Conservation (phyloP, 176 grass and related monocot genomes). For the Phoenix roebelenii region DNA sequence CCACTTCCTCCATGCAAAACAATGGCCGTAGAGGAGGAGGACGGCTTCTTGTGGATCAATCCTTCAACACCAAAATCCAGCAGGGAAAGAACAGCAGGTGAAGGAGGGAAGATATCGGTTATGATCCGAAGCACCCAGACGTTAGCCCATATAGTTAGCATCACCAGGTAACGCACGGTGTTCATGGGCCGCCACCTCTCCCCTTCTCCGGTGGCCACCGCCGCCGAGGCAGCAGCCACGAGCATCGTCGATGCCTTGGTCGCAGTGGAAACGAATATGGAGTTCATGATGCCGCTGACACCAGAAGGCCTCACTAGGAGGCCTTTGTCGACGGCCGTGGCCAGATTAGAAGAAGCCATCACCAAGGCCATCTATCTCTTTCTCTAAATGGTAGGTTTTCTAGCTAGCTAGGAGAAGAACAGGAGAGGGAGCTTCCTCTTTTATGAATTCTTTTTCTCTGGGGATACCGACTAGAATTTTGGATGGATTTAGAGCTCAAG, state of each 20-base stretch:
- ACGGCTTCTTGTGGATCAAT: slow-evolving; percentile 3
- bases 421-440: no score
- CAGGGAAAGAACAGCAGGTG: background rate
- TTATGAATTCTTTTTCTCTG: no score
- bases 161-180: slow-evolving; percentile 14
- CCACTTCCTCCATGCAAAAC: slow-evolving; percentile 4
- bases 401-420: no score
- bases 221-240: slow-evolving; percentile 18
- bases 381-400: no score
- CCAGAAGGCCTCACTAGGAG: no score
- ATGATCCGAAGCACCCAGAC: slow-evolving; percentile 21
- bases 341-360: no score
- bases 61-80: slow-evolving; percentile 10
- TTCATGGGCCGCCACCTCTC: slow-evolving; percentile 17
- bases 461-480: no score
- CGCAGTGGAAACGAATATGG: slow-evolving; percentile 9
- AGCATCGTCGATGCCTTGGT: slow-evolving; percentile 27
- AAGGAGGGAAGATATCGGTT: slow-evolving; percentile 15
- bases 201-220: slow-evolving; percentile 4
- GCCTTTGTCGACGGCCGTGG: no score
- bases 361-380: no score
- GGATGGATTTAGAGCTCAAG: no score
- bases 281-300: background rate
- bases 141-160: slow-evolving; percentile 26
- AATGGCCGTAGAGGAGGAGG: slow-evolving; percentile 13